Percentiles rank a stretch among this genome's conserved stretches.
phyloP scores from a whole-genome alignment of 345 rosid genomes.

The Pugionium dolabratum region DNA sequence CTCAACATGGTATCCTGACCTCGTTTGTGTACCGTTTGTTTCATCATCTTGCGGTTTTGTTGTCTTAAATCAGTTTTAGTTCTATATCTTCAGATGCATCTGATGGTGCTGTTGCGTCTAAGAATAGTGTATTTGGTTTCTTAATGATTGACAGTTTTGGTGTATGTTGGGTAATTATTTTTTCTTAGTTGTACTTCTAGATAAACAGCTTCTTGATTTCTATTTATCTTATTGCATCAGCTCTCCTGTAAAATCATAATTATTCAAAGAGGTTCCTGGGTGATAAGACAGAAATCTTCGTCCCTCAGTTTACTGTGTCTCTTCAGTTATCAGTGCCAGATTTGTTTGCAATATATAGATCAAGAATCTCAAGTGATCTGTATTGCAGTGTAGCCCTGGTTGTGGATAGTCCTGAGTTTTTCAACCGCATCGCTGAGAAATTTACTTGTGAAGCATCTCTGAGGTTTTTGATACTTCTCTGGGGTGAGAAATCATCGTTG shows the following conservation, averaged over 20 bases:
- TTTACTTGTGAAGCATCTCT: constrained; percentile 57
- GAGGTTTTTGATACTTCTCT: constrained; percentile 75
- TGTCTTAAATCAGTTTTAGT: background rate
- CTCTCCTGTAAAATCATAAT: background rate
- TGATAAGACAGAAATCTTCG: background rate
- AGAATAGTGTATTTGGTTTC: background rate
- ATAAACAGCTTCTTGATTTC: constrained; percentile 8
- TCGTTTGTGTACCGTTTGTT: background rate
- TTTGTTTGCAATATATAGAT: constrained; percentile 22
- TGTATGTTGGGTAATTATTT: constrained; percentile 7
- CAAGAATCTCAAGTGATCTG: constrained; percentile 37
- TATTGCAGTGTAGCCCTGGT: constrained; percentile 83
- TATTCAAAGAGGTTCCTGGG: background rate
- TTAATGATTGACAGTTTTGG: constrained; percentile 13
- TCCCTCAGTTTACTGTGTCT: constrained; percentile 1
- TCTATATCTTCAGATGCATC: constrained; percentile 16
- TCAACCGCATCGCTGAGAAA: constrained; percentile 65
- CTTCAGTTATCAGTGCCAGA: constrained; percentile 1
- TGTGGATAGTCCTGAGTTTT: constrained; percentile 85
- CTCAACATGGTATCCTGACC: background rate
- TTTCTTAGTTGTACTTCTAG: constrained; percentile 10
- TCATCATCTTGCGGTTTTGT: constrained; percentile 8
- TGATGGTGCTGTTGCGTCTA: constrained; percentile 5
- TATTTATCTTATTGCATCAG: constrained; percentile 11
- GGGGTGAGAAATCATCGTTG: constrained; percentile 78